A percentile compares a stretch with the other conserved stretches of the same genome.
Conservation (phyloP, 768 basidiomycete species). For the Amyloporia xantha region DNA sequence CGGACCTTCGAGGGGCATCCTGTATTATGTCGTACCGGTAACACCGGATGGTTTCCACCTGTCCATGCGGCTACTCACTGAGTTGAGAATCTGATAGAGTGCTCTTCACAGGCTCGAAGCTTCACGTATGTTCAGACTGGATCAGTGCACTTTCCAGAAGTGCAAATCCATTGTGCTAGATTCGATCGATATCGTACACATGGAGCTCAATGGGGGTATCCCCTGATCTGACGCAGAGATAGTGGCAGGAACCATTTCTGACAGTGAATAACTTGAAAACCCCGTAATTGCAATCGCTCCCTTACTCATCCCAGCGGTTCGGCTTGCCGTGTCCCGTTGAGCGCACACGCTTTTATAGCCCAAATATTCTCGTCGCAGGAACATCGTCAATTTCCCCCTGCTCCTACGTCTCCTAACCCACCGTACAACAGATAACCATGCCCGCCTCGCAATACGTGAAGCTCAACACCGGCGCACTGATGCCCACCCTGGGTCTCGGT, state of each 20-base stretch:
- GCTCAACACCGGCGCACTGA: conserved; percentile 72
- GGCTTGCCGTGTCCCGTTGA: not conserved
- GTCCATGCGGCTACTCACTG: no score
- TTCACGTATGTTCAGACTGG: no score
- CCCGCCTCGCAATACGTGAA: conserved; percentile 38
- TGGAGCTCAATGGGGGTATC: not conserved
- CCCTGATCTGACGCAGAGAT: not conserved
- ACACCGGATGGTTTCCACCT: no score
- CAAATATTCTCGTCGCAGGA: not conserved
- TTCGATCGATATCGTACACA: not conserved
- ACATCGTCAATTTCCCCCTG: not conserved
- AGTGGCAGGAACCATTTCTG: not conserved
- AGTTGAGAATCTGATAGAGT: no score
- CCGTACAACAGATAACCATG: conserved; percentile 27
- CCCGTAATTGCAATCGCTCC: not conserved
- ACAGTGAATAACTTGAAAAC: not conserved
- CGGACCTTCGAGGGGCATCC: no score
- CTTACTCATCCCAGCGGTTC: not conserved
- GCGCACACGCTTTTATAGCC: not conserved
- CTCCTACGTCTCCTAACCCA: not conserved
- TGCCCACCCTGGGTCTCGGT: conserved; percentile 72
- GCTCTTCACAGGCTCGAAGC: no score
- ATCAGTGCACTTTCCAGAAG: no score
- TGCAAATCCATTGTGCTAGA: no score
- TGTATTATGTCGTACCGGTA: no score